A percentile compares a stretch with the other conserved stretches of the same genome.
Evolutionary conservation across 306 rosid species (phyloP).

Genomic region (Ceratonia siliqua): DNA sequence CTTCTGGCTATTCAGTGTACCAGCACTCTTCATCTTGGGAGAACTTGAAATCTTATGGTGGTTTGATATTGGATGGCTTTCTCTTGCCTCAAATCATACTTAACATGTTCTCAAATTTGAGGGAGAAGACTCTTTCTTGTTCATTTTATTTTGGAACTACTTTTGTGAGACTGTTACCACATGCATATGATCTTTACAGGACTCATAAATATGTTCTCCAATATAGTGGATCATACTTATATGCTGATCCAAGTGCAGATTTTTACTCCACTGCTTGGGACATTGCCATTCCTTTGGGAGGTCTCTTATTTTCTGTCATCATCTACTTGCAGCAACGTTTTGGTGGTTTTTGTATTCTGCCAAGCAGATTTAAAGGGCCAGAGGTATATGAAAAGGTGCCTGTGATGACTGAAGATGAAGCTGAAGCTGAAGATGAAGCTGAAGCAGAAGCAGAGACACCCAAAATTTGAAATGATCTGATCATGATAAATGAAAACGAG

Average conservation of each 20-base stretch:
- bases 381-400: conserved; percentile 41
- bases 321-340: conserved; percentile 59
- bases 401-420: conserved; percentile 13
- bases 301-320: conserved; percentile 35
- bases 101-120: conserved; percentile 33
- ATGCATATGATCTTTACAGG: conserved; percentile 49
- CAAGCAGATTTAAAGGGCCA: conserved; percentile 37
- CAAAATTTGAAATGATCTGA: too few species aligned
- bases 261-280: conserved; percentile 42
- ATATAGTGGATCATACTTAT: conserved; percentile 7
- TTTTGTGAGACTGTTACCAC: conserved; percentile 40
- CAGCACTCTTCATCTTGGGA: conserved; percentile 11
- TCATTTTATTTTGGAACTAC: conserved; percentile 46
- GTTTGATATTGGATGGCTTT: conserved; percentile 43
- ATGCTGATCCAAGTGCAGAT: conserved; percentile 30
- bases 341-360: conserved; percentile 48
- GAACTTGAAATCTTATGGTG: conserved; percentile 32
- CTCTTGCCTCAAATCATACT: conserved; percentile 50
- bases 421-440: too few species aligned
- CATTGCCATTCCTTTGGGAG: conserved; percentile 27
- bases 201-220: background rate
- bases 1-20: background rate
- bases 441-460: too few species aligned
- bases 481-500: too few species aligned
- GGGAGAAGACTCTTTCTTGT: conserved; percentile 33